phyloP scores from a whole-genome alignment of 2,329 filamentous ascomycete genomes.

The Penicillium sclerotiorum region DNA sequence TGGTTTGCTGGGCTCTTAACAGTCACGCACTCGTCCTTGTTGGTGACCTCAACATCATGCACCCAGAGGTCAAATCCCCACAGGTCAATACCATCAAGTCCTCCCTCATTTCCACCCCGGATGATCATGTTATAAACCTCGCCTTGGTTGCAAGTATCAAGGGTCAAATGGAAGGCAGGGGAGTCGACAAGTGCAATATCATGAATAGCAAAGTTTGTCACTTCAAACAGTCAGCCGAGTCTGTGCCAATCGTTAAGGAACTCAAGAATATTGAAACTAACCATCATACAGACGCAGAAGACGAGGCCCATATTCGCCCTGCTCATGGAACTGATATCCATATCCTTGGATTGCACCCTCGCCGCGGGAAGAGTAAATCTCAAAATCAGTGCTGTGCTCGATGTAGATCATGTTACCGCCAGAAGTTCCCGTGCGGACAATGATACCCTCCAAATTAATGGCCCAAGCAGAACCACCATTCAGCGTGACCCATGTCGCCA shows the following conservation, averaged over 20 bases:
- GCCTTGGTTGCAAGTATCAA: constrained; percentile 53
- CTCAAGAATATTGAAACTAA: not conserved
- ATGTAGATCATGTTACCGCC: constrained; percentile 12
- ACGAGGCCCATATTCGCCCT: constrained; percentile 47
- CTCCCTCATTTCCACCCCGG: constrained; percentile 53
- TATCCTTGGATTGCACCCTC: constrained; percentile 51
- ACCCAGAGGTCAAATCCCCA: constrained; percentile 26
- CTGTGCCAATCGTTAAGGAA: not conserved
- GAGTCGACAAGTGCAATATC: constrained; percentile 54
- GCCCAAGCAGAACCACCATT: constrained; percentile 50
- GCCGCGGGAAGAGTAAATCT: constrained; percentile 53
- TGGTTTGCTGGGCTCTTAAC: constrained; percentile 51
- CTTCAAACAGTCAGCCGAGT: constrained; percentile 13
- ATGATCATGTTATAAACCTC: constrained; percentile 60
- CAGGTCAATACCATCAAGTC: constrained; percentile 40
- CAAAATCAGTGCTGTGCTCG: constrained; percentile 45
- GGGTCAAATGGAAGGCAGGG: constrained; percentile 52
- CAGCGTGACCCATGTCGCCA: constrained; percentile 52
- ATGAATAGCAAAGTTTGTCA: constrained; percentile 52
- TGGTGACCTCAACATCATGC: constrained; percentile 24
- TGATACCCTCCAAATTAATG: constrained; percentile 51
- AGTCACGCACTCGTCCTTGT: constrained; percentile 24
- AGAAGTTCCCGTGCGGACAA: constrained; percentile 10
- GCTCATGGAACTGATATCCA: constrained; percentile 51
- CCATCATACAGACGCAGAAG: constrained; percentile 48